Conservation (phyloP, 1,284 basidiomycete genomes). For the Ganoderma meredithae region DNA sequence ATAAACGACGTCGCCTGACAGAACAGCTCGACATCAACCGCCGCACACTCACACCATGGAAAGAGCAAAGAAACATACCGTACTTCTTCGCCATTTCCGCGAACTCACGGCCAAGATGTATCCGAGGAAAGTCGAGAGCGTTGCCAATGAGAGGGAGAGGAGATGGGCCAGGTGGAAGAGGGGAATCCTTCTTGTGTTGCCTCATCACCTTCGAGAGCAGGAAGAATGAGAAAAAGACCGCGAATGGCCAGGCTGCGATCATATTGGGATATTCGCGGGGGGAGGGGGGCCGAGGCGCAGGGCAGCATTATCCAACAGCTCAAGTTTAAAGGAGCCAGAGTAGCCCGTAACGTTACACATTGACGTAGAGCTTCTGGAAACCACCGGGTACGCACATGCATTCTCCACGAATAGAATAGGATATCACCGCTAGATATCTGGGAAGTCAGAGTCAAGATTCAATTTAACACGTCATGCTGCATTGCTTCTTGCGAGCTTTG, state of each 20-base stretch:
- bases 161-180: conserved; percentile 14
- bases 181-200: not conserved
- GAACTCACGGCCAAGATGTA: conserved; percentile 15
- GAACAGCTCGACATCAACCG: not conserved
- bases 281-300: not conserved
- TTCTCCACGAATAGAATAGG: too few species aligned
- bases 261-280: not conserved
- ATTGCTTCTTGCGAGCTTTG: too few species aligned
- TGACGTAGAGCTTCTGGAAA: not conserved
- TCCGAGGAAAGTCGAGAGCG: conserved; percentile 10
- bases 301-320: not conserved
- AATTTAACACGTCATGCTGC: not conserved
- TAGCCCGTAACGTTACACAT: not conserved
- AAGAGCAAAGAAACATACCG: not conserved
- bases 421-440: too few species aligned
- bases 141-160: conserved; percentile 15
- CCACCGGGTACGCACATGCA: not conserved
- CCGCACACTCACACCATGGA: not conserved
- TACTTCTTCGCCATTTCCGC: not conserved
- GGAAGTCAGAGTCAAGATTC: not conserved
- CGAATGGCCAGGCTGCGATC: not conserved
- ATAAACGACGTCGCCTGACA: conserved; percentile 64
- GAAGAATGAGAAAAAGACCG: not conserved
- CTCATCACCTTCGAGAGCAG: not conserved
- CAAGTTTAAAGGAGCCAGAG: not conserved